A percentile compares a stretch with the other conserved stretches of the same genome.
phyloP scores from a whole-genome alignment of 805 yeast genomes.

The Metschnikowia lachancei region DNA sequence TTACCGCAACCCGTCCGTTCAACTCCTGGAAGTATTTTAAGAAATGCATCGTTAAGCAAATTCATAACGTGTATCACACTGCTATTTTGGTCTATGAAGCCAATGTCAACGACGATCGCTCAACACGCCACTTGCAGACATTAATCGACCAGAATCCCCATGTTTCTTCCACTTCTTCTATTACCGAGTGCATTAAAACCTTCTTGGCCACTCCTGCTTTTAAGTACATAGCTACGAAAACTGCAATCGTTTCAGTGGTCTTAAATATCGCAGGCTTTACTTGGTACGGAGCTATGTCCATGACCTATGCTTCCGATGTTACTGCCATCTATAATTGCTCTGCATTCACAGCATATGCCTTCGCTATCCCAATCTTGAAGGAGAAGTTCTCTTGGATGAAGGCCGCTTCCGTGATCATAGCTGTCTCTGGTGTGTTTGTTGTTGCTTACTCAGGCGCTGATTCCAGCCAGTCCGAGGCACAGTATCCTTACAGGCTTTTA shows the following conservation, averaged over 20 bases:
- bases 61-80: slow-evolving; percentile 45
- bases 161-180: slow-evolving; percentile 32
- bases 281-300: slow-evolving; percentile 81
- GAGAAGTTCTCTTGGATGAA: slow-evolving; percentile 66
- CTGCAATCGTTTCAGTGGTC: slow-evolving; percentile 50
- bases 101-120: slow-evolving; percentile 36
- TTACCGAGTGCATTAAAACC: slow-evolving; percentile 30
- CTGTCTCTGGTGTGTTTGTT: slow-evolving; percentile 70
- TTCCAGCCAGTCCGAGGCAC: slow-evolving; percentile 18
- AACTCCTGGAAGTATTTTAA: slow-evolving; percentile 30
- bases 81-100: slow-evolving; percentile 42
- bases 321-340: slow-evolving; percentile 90
- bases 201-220: slow-evolving; percentile 47
- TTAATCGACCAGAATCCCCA: slow-evolving; percentile 39
- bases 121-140: slow-evolving; percentile 31
- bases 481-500: slow-evolving; percentile 56
- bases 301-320: slow-evolving; percentile 79
- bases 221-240: slow-evolving; percentile 43
- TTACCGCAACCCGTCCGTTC: slow-evolving; percentile 4
- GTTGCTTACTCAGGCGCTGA: slow-evolving; percentile 66
- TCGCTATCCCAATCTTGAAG: slow-evolving; percentile 70
- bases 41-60: slow-evolving; percentile 39
- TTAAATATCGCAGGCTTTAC: slow-evolving; percentile 75
- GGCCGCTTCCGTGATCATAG: slow-evolving; percentile 63
- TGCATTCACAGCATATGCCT: slow-evolving; percentile 83